These are phyloP conservation scores for Saccharomyces hybrid DNA, from an alignment of 1,139 yeast genomes.

Conservation along the genomic window DNA sequence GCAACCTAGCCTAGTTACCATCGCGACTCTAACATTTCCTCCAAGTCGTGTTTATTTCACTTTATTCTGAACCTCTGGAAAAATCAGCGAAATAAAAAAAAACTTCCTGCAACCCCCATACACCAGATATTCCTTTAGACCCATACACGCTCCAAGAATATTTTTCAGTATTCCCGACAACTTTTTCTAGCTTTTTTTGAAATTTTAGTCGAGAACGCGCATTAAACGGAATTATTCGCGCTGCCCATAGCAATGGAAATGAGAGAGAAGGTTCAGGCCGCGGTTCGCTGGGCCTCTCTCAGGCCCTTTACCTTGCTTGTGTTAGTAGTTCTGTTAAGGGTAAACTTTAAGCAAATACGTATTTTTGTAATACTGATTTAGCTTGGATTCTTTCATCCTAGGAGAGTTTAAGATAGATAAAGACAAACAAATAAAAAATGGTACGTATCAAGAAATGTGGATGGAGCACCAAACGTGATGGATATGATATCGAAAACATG, in stretches of 20 bases:
- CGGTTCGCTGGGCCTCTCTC: background rate
- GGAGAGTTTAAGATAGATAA: constrained; percentile 11
- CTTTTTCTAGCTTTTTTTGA: background rate
- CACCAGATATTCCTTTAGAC: background rate
- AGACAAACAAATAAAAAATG: constrained; percentile 28
- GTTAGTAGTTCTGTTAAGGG: background rate
- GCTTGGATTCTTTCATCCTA: background rate
- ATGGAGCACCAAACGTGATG: background rate
- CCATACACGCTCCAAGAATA: background rate
- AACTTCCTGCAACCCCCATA: background rate
- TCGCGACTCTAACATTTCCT: background rate
- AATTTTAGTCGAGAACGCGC: background rate
- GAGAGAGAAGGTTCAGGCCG: background rate
- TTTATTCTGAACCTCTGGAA: background rate
- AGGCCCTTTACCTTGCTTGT: background rate
- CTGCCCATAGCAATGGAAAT: background rate
- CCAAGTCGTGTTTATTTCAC: background rate
- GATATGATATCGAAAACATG: background rate
- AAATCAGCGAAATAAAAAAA: background rate
- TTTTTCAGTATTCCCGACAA: no score
- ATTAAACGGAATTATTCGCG: background rate
- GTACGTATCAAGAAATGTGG: constrained; percentile 17
- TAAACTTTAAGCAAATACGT: background rate
- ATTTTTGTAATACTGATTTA: background rate
- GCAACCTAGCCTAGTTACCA: background rate